Conservation (phyloP, 345 rosid genomes). For the Lenwebbia sp. region DNA sequence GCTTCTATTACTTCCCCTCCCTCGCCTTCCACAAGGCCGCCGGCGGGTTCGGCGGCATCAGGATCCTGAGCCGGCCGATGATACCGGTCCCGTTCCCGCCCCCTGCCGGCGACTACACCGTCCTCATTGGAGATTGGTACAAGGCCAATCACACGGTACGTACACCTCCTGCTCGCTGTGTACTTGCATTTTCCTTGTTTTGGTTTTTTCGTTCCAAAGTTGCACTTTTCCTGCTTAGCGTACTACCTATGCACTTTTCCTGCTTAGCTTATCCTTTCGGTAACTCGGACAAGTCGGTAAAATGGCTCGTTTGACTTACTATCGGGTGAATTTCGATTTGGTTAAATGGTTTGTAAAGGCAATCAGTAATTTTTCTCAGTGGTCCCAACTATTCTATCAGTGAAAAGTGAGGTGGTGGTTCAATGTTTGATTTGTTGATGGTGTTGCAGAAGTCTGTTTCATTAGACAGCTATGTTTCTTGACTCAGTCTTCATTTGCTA, state of each 20-base stretch:
- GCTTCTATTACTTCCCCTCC: slow-evolving; percentile 71
- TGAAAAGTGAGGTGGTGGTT: not conserved
- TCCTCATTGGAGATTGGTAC: slow-evolving; percentile 74
- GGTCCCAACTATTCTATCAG: not conserved
- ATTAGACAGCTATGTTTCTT: not conserved
- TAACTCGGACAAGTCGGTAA: not conserved
- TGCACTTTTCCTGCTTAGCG: not conserved
- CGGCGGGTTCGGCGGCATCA: slow-evolving; percentile 63
- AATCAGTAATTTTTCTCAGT: not conserved
- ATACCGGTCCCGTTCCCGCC: slow-evolving; percentile 64
- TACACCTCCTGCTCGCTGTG: not conserved
- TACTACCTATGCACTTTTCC: not conserved
- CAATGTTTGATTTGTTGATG: not conserved
- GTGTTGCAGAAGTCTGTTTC: not conserved
- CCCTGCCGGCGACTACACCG: slow-evolving; percentile 52
- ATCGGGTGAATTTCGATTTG: not conserved
- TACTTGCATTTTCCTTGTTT: not conserved
- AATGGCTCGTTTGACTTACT: not conserved
- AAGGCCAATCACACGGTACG: slow-evolving; percentile 57
- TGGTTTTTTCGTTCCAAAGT: not conserved
- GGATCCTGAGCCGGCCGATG: slow-evolving; percentile 56
- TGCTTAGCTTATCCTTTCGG: not conserved
- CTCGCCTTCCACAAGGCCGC: slow-evolving; percentile 75
- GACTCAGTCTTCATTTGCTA: not conserved
- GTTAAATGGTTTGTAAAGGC: not conserved